Conservation (phyloP, 2,329 filamentous ascomycete genomes). For the Beauveria asiatica region DNA sequence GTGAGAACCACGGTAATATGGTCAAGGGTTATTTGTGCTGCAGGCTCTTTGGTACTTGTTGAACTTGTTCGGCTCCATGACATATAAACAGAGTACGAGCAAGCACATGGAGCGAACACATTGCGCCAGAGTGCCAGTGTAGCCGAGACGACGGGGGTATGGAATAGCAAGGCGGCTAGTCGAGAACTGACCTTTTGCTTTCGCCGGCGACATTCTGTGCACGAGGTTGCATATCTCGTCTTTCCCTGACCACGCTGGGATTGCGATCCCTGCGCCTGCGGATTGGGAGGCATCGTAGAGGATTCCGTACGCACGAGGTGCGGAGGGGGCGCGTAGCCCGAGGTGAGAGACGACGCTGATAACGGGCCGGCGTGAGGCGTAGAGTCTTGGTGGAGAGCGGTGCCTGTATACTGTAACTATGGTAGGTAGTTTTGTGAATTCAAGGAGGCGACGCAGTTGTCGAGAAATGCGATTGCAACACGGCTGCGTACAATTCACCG, state of each 20-base stretch:
- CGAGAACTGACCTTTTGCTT: slow-evolving; percentile 39
- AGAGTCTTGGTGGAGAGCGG: background rate
- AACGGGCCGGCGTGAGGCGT: background rate
- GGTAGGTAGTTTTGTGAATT: too few relatives aligned
- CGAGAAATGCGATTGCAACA: background rate
- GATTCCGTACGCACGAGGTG: background rate
- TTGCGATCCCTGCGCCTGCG: slow-evolving; percentile 22
- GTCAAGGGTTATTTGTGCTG: too few relatives aligned
- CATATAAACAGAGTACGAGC: background rate
- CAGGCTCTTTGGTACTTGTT: too few relatives aligned
- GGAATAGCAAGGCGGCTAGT: too few relatives aligned
- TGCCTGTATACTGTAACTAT: background rate
- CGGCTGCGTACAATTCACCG: background rate
- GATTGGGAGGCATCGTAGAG: slow-evolving; percentile 3
- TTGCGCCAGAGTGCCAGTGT: background rate
- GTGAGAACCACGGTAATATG: too few relatives aligned
- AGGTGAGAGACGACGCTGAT: background rate
- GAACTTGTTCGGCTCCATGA: background rate
- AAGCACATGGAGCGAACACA: too few relatives aligned
- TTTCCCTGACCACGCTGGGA: slow-evolving; percentile 7
- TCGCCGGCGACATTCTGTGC: slow-evolving; percentile 41
- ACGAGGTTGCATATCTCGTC: slow-evolving; percentile 31
- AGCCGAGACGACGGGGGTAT: background rate
- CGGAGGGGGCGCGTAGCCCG: background rate
- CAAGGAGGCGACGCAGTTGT: background rate